Evolutionary conservation across 352 stramenopile species (phyloP).

Genomic region (Globisporangium viniferum): DNA sequence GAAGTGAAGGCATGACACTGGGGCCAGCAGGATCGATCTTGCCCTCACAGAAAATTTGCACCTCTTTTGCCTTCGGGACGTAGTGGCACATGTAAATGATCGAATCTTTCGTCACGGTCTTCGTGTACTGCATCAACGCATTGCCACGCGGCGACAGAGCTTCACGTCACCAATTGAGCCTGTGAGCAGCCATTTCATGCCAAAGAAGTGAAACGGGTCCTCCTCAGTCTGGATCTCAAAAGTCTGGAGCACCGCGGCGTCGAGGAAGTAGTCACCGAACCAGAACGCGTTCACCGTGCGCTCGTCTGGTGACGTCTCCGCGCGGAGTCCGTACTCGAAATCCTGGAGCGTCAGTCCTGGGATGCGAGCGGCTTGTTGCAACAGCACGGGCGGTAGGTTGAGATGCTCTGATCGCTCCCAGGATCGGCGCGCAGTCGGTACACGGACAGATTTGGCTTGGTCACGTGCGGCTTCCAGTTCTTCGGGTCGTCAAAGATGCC

Average conservation of each 20-base stretch:
- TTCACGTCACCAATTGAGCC: conserved; percentile 34
- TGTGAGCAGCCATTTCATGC: conserved; percentile 70
- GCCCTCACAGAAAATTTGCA: conserved; percentile 71
- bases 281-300: conserved; percentile 54
- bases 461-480: conserved; percentile 58
- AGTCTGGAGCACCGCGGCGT: conserved; percentile 57
- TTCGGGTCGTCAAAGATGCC: conserved; percentile 52
- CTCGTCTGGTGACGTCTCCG: conserved; percentile 66
- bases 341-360: conserved; percentile 55
- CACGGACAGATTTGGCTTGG: conserved; percentile 49
- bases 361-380: conserved; percentile 50
- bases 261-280: conserved; percentile 62
- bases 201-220: conserved; percentile 70
- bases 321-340: conserved; percentile 66
- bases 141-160: conserved; percentile 59
- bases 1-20: too few relatives aligned
- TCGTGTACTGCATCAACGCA: conserved; percentile 59
- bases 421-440: conserved; percentile 25
- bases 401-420: conserved; percentile 7
- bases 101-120: conserved; percentile 36
- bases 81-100: conserved; percentile 67
- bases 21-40: conserved; percentile 49
- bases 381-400: conserved; percentile 42
- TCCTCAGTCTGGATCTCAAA: conserved; percentile 54
- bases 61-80: conserved; percentile 43